Evolutionary conservation across 495 filamentous ascomycete species (phyloP), one percentile per base, ranked within the genome.

Genomic region (Podospora conica): DNA sequence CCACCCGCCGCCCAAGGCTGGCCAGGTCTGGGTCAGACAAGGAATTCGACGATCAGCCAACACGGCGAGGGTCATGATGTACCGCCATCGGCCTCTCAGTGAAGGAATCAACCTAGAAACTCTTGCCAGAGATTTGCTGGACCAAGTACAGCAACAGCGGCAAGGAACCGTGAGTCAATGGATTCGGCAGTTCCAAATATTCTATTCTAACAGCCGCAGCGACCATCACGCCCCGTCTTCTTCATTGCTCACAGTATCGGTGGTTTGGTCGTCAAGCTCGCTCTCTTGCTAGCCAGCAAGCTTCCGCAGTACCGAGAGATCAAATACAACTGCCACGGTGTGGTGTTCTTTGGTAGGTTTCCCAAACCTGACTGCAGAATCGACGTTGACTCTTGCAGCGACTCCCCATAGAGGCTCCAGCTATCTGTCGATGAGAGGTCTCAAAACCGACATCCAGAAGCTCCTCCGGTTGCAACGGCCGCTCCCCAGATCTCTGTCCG

Each of bases 211-310:
- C 53, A 20, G 15, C 11, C 12, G 9, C 53, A 74, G 73, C n/a
- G 66, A 10, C 67, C 28, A 12, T 68, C 75, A 3, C 77, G 86
- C 1, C 87, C 86, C 1, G 71, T 90, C 1, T 84, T 89, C 67
- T 87, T 89, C 69, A 79, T 90, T 22, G 88, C 82, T 29, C 87
- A 89, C 59, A 88, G 87, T 67, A 86, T 88, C 8, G 86, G 87
- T 7, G 87, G 87, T 3, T 73, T 88, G 58, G 84, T 88, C 2
- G 84, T 78, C 5, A 89, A 88, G 72, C 70, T 75, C 22, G 84
- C 84, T n/a, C 70, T 88, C n/a, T 76, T 82, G 4, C 73, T 76
- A 48, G 84, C 84, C 18, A 82, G 73, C 60, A 76, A 76, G 75
- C 63, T 77, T 54, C 55, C 69, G 58, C 69, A 70, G 68, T 71